phyloP scores from a whole-genome alignment of 805 yeast species.

The Saturnispora halmiae region DNA sequence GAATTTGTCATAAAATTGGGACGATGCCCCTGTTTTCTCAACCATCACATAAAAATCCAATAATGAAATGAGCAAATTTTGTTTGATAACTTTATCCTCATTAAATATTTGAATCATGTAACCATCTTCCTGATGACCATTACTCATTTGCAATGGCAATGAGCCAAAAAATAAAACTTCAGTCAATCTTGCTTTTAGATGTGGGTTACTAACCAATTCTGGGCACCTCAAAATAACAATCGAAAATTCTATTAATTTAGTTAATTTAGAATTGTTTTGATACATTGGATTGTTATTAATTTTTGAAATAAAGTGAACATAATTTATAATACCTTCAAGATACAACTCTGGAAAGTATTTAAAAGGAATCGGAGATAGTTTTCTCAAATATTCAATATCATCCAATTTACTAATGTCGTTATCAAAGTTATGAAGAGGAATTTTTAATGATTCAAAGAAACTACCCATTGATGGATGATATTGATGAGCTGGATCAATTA shows the following conservation, averaged over 20 bases:
- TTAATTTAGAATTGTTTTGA: slow-evolving; percentile 41
- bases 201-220: slow-evolving; percentile 83
- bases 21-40: slow-evolving; percentile 90
- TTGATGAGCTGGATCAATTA: slow-evolving; percentile 61
- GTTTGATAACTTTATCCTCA: slow-evolving; percentile 49
- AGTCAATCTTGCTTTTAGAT: slow-evolving; percentile 75
- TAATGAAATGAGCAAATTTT: slow-evolving; percentile 69
- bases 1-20: slow-evolving; percentile 94
- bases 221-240: slow-evolving; percentile 76
- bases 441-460: slow-evolving; percentile 26
- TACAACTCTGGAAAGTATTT: slow-evolving; percentile 78
- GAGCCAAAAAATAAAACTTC: slow-evolving; percentile 75
- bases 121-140: slow-evolving; percentile 52
- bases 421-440: slow-evolving; percentile 53
- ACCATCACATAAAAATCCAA: slow-evolving; percentile 89
- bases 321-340: slow-evolving; percentile 72
- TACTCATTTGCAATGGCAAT: slow-evolving; percentile 35
- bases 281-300: slow-evolving; percentile 50
- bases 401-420: slow-evolving; percentile 61
- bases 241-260: slow-evolving; percentile 57
- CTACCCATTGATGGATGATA: slow-evolving; percentile 39
- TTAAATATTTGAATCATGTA: slow-evolving; percentile 60
- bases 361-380: slow-evolving; percentile 65
- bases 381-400: slow-evolving; percentile 61
- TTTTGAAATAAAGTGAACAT: slow-evolving; percentile 52